Percentiles rank a stretch among this genome's conserved stretches.
phyloP scores from a whole-genome alignment of 2,329 filamentous ascomycete genomes.

The Hypoxylon sp. region DNA sequence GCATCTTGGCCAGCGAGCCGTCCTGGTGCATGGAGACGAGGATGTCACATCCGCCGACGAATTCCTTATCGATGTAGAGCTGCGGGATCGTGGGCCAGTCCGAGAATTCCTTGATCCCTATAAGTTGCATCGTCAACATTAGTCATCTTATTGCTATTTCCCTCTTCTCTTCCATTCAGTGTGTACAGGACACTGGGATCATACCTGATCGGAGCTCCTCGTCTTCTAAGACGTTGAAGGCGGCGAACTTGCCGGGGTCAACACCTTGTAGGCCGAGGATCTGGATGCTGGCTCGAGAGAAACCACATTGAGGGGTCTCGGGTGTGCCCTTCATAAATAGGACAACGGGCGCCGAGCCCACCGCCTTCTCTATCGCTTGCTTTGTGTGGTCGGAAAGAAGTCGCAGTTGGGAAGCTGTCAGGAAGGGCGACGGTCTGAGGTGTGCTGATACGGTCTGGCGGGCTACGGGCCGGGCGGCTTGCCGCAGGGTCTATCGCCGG shows the following conservation, averaged over 20 bases:
- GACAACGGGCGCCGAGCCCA: constrained; percentile 88
- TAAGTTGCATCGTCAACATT: not conserved
- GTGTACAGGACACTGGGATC: constrained; percentile 35
- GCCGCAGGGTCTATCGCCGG: constrained; percentile 56
- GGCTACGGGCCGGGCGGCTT: constrained; percentile 55
- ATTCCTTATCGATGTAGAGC: constrained; percentile 94
- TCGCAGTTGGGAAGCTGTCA: constrained; percentile 62
- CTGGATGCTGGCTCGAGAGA: constrained; percentile 94
- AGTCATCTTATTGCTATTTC: constrained; percentile 11
- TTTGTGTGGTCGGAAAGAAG: constrained; percentile 84
- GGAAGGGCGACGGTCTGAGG: constrained; percentile 47
- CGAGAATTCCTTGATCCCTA: constrained; percentile 98
- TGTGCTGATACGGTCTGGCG: constrained; percentile 35
- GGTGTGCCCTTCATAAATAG: constrained; percentile 99
- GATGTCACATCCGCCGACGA: constrained; percentile 97
- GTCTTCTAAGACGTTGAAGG: constrained; percentile 97
- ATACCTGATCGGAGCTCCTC: constrained; percentile 83
- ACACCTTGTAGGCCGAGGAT: constrained; percentile 95
- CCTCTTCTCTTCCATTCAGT: not conserved
- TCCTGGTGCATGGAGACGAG: constrained; percentile 97
- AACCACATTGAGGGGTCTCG: constrained; percentile 95
- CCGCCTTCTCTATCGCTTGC: constrained; percentile 88
- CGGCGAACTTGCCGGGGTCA: constrained; percentile 95
- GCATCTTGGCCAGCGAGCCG: constrained; percentile 88
- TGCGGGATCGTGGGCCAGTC: constrained; percentile 99